These are phyloP conservation scores for Talaromyces trachyspermus DNA, from an alignment of 495 filamentous ascomycete genomes.

Conservation along the genomic window DNA sequence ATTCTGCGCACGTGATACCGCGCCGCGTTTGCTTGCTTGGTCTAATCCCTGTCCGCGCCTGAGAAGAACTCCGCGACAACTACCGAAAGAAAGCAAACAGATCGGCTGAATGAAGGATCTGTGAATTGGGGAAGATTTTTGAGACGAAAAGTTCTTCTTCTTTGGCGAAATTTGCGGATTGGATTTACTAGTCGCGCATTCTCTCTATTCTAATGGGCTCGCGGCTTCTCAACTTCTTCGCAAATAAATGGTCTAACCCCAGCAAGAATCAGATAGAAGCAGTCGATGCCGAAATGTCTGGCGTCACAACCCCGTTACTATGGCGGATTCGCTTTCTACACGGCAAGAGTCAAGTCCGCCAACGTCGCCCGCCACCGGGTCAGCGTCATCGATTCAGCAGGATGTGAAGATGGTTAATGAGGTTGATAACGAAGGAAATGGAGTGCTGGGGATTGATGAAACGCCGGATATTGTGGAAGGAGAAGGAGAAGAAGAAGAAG, in stretches of 20 bases:
- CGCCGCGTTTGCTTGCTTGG: too few species aligned
- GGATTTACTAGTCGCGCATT: neutral
- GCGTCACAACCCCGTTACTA: conserved; percentile 27
- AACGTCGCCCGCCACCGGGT: conserved; percentile 32
- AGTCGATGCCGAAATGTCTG: conserved; percentile 19
- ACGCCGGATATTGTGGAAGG: neutral
- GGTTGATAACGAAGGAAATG: neutral
- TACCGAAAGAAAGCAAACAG: too few species aligned
- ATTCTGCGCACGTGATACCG: too few species aligned
- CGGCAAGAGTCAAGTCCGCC: conserved; percentile 35
- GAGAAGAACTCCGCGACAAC: too few species aligned
- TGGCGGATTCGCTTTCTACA: too few species aligned
- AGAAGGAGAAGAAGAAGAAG: conserved; percentile 11
- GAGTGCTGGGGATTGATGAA: too few species aligned
- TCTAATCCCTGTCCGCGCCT: too few species aligned
- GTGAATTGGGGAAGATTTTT: neutral
- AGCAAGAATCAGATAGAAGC: neutral
- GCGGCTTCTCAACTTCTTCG: neutral
- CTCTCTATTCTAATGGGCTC: neutral
- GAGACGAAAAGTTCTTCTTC: neutral
- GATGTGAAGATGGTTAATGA: conserved; percentile 16
- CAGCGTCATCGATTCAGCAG: conserved; percentile 10
- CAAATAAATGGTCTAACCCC: neutral
- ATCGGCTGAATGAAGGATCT: too few species aligned
- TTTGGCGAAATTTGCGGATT: too few species aligned